Conservation (phyloP, 2,329 filamentous ascomycete genomes). For the Aureobasidium sp. region DNA sequence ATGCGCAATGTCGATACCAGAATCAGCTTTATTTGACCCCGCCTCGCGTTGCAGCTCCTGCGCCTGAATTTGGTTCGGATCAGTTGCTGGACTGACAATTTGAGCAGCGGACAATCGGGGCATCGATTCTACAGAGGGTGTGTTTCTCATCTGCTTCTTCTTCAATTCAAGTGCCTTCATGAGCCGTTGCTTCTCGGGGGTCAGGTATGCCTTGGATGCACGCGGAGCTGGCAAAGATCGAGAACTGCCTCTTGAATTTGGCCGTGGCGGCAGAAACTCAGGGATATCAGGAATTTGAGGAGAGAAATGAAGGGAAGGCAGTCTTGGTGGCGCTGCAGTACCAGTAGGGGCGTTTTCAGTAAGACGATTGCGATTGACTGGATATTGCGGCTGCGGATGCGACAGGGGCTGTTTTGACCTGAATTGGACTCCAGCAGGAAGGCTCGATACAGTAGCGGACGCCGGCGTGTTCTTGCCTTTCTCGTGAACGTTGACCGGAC, state of each 20-base stretch:
- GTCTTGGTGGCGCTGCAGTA: neutral
- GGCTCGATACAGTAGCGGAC: conserved; percentile 58
- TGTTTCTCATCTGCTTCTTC: conserved; percentile 62
- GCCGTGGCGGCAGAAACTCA: conserved; percentile 26
- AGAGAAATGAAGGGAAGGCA: conserved; percentile 25
- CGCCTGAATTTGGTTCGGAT: neutral
- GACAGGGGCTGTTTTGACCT: conserved; percentile 1
- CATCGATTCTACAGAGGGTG: conserved; percentile 9
- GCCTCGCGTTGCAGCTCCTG: neutral
- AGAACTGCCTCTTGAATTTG: conserved; percentile 28
- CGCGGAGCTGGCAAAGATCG: conserved; percentile 11
- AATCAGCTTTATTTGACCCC: conserved; percentile 8
- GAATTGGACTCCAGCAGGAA: conserved; percentile 71
- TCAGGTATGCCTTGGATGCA: conserved; percentile 44
- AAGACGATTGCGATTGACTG: neutral
- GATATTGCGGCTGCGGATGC: conserved; percentile 1
- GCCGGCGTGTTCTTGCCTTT: conserved; percentile 41
- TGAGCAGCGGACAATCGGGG: neutral
- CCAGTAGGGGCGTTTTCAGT: neutral
- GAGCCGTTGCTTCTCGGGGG: conserved; percentile 81
- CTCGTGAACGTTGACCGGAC: conserved; percentile 64
- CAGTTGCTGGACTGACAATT: conserved; percentile 10
- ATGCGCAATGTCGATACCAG: conserved; percentile 2
- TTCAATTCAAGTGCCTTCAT: conserved; percentile 91
- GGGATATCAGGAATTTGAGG: conserved; percentile 31